These are phyloP conservation scores for Dioscorea cayenensis DNA, from an alignment of 116 monocot species.

Conservation along the genomic window DNA sequence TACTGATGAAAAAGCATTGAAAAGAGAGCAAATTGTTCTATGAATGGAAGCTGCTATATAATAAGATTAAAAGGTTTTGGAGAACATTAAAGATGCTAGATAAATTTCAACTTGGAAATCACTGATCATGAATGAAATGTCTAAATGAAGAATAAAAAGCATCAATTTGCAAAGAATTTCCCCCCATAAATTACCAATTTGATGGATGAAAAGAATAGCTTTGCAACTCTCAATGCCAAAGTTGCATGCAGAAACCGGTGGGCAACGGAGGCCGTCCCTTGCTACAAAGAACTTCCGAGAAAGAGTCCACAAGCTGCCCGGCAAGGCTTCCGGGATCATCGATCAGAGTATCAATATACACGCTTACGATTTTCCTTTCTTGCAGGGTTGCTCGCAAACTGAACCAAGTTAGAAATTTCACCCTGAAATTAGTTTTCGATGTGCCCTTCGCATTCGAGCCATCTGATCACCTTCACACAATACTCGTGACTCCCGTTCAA, in stretches of 20 bases:
- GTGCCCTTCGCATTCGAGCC: conserved; percentile 66
- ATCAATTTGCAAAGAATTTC: conserved; percentile 31
- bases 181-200: conserved; percentile 8
- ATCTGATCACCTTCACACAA: conserved; percentile 50
- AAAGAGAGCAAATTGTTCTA: not conserved
- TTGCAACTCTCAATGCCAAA: conserved; percentile 46
- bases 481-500: conserved; percentile 50
- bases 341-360: conserved; percentile 64
- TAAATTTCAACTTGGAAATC: conserved; percentile 15
- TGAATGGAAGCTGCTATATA: conserved; percentile 17
- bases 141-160: conserved; percentile 35
- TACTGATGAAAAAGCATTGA: not conserved
- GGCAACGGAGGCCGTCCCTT: conserved; percentile 32
- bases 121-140: conserved; percentile 17
- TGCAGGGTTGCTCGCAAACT: conserved; percentile 72
- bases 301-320: conserved; percentile 78
- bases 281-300: conserved; percentile 60
- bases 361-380: conserved; percentile 79
- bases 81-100: conserved; percentile 11
- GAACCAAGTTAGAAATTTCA: conserved; percentile 94
- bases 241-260: conserved; percentile 54
- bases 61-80: not conserved
- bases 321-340: conserved; percentile 85
- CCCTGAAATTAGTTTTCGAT: conserved; percentile 73
- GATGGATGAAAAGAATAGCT: not conserved